phyloP scores from a whole-genome alignment of 2,329 filamentous ascomycete genomes.

The Claviceps sp. region DNA sequence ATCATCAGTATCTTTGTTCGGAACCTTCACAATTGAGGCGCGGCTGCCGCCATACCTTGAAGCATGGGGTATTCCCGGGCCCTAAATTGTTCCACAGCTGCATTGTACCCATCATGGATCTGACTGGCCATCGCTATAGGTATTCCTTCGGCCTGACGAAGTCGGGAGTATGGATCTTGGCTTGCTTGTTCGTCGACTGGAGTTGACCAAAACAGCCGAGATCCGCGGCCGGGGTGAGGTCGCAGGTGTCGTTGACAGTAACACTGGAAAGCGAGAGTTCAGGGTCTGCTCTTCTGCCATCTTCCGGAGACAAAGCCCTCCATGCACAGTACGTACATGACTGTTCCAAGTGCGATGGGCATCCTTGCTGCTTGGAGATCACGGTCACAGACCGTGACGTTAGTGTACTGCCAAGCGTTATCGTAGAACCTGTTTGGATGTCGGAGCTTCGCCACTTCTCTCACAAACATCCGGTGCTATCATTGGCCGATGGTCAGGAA shows the following conservation, averaged over 20 bases:
- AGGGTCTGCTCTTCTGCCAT: not conserved
- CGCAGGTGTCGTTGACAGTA: not conserved
- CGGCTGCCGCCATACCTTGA: constrained; percentile 31
- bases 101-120: constrained; percentile 35
- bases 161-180: too few relatives aligned
- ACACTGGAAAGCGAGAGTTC: not conserved
- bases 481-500: not conserved
- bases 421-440: not conserved
- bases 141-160: too few relatives aligned
- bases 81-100: constrained; percentile 43
- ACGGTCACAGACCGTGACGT: not conserved
- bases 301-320: not conserved
- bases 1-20: not conserved
- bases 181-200: too few relatives aligned
- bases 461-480: not conserved
- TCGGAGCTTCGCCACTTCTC: constrained; percentile 17
- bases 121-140: not conserved
- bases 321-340: not conserved
- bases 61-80: constrained; percentile 56
- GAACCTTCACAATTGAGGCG: not conserved
- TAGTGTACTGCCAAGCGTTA: not conserved
- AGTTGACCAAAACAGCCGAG: not conserved
- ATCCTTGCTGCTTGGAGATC: not conserved
- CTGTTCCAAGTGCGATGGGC: not conserved
- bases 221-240: not conserved